Conservation (phyloP, 768 basidiomycete species). For the Gloeopeniophorella convolvens region DNA sequence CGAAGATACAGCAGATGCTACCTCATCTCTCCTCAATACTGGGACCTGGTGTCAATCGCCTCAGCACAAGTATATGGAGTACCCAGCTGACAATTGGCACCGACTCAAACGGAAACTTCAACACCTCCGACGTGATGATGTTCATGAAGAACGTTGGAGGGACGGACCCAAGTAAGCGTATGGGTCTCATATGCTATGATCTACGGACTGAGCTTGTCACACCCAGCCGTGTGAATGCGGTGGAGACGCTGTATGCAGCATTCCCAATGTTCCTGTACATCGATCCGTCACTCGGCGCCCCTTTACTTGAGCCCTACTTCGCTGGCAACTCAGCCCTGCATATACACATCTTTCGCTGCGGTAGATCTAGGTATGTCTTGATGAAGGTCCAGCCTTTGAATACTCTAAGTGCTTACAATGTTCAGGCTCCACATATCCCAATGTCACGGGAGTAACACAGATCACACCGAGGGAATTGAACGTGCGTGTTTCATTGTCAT, state of each 20-base stretch:
- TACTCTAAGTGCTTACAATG: background rate
- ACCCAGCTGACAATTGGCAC: constrained; percentile 50
- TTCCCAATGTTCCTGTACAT: constrained; percentile 49
- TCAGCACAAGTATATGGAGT: constrained; percentile 48
- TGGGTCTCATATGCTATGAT: background rate
- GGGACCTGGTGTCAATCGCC: constrained; percentile 44
- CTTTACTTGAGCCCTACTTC: constrained; percentile 23
- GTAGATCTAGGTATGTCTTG: constrained; percentile 21
- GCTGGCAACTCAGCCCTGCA: constrained; percentile 11
- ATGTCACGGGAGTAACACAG: constrained; percentile 1
- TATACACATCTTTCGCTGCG: constrained; percentile 18
- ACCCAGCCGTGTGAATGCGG: constrained; percentile 35
- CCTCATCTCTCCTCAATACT: constrained; percentile 45
- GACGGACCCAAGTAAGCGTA: constrained; percentile 31
- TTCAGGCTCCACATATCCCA: constrained; percentile 8
- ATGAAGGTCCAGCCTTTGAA: background rate
- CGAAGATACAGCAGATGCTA: constrained; percentile 41
- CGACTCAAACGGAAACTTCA: constrained; percentile 40
- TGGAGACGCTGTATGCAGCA: constrained; percentile 47
- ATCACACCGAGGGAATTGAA: constrained; percentile 6
- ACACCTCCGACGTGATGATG: constrained; percentile 43
- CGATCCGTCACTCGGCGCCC: constrained; percentile 41
- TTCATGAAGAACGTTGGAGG: constrained; percentile 38
- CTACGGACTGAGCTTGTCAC: background rate
- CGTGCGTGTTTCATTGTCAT: background rate